Evolutionary conservation across 1,139 yeast species (phyloP).

Genomic region (Saccharomyces hybrid): DNA sequence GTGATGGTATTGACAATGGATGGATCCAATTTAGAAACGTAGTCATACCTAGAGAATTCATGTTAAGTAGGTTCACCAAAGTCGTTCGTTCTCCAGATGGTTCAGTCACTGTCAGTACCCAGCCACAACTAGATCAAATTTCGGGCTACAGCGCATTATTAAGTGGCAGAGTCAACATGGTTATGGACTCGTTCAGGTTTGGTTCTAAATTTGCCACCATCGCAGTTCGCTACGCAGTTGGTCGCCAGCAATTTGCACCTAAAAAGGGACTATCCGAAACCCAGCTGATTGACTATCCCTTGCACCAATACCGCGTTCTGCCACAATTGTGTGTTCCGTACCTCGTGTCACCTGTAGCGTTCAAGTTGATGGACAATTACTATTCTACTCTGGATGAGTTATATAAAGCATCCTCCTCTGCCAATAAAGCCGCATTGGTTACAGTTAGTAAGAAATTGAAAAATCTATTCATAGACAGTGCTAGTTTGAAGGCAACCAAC

Average conservation of each 20-base stretch:
- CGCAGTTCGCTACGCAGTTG: conserved; percentile 82
- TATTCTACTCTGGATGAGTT: conserved; percentile 46
- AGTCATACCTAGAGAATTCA: conserved; percentile 71
- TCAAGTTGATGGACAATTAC: conserved; percentile 51
- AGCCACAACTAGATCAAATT: conserved; percentile 73
- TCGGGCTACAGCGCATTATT: conserved; percentile 74
- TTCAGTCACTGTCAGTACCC: conserved; percentile 45
- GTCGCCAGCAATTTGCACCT: conserved; percentile 72
- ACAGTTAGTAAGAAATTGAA: conserved; percentile 44
- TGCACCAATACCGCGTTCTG: conserved; percentile 78
- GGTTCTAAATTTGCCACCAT: conserved; percentile 75
- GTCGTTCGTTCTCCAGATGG: conserved; percentile 52
- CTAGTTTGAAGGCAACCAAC: conserved; percentile 79
- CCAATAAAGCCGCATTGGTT: conserved; percentile 45
- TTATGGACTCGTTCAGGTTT: conserved; percentile 70
- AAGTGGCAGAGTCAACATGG: conserved; percentile 88
- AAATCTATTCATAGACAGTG: conserved; percentile 76
- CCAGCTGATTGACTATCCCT: conserved; percentile 71
- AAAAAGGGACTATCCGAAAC: conserved; percentile 37
- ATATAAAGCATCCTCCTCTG: conserved; percentile 43
- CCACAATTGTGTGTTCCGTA: conserved; percentile 78
- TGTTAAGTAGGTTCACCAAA: conserved; percentile 75
- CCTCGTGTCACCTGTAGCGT: conserved; percentile 68
- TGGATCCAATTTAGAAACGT: conserved; percentile 87
- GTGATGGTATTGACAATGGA: conserved; percentile 76